Evolutionary conservation across 2,329 filamentous ascomycete genomes (phyloP), one percentile per base, ranked within the genome.

Genomic region (Ceratocystis alfenasii): DNA sequence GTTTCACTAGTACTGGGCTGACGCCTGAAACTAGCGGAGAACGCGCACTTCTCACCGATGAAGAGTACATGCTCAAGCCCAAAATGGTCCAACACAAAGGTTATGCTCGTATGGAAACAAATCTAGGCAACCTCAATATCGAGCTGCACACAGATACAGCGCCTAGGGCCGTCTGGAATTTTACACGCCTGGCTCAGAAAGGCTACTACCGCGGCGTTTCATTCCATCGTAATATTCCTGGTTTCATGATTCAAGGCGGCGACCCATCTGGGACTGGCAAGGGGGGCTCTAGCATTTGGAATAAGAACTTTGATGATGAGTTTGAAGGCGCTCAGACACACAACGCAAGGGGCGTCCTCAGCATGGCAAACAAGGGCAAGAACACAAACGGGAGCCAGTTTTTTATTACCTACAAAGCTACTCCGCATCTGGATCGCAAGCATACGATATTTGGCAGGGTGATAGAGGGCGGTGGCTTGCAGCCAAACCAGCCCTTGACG

Each of bases 321-420:
- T 87, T 97, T 69, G 91, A 96, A 17, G 91, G 92, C 0, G 90
- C 93, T 0, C 76, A 91, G 50, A 88, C 87, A n/a, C 94, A 99
- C 72, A 87, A 90, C 72, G 78, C 81, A 0, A 81, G 92, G 33
- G 94, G 94, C 12, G 83, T 92, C 0, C 73, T 95, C 30, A 91
- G 87, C 70, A 99, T 99, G 94, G 94, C 94, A 50, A 99, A 99
- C 76, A 99, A 99, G 74, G 94, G 94, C 67, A 96, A 96, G 73
- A 93, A 96, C 73, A 97, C 93, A 25, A 99, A 99, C 76, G 94
- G 89, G 7, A 90, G 85, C 70, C 94, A 99, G 75, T 99, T 87
- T 74, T 99, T 97, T 79, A 88, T 99, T 73, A 89, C 88, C 0
- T 99, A 99, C 75, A 87, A 90, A 63, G 80, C 88, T 0, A 84